Base-by-base conservation (phyloP, 805 yeast species). In the Starmerella asiatica region DNA sequence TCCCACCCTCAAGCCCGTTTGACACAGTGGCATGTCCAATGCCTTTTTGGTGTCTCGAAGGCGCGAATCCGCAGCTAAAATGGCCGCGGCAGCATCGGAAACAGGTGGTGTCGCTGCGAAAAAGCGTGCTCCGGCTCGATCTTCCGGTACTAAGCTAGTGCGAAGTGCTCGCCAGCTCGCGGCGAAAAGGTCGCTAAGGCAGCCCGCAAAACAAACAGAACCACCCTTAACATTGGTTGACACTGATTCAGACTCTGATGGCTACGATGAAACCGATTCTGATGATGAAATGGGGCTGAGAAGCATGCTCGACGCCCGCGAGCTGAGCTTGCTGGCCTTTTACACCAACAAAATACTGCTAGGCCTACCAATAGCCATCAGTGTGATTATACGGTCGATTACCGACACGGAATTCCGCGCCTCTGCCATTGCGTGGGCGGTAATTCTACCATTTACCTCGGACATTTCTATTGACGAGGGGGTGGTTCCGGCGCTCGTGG, bases 381-480 rank as follows among this genome's bases (percentile, higher is more conserved):
- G 33, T 1, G 12, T 45, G 5, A 16, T 45, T 11, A 21, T 46
- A 17, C 28, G 50, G 28, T 39, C 50, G 17, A 30, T 46, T 14
- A 38, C 41, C 6, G 39, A 43, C 6, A 19, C 36, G 2, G 49
- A 39, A 11, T 46, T 46, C 30, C 37, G 50, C 6, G 35, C 40
- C 1, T 21, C 33, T 4, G 47, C 44, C 6, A 24, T 46, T 2
- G 41, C 50, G 9, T 46, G 50, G 50, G 37, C 37, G 17, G 21
- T 46, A 5, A 46, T 45, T 14, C 29, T 46, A 15, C 43, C 44
- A 3, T 29, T 46, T 26, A 41, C 49, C 3, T 39, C 50, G 5
- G 49, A 45, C 31, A 43, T 46, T 9, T 36, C 44, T 6, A 32
- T 46, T 29, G 50, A 46, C 27, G 50, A 46, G 24, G 50, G 40